Base-by-base conservation (phyloP, 179 eudicot genomes). In the Silene coronaria region DNA sequence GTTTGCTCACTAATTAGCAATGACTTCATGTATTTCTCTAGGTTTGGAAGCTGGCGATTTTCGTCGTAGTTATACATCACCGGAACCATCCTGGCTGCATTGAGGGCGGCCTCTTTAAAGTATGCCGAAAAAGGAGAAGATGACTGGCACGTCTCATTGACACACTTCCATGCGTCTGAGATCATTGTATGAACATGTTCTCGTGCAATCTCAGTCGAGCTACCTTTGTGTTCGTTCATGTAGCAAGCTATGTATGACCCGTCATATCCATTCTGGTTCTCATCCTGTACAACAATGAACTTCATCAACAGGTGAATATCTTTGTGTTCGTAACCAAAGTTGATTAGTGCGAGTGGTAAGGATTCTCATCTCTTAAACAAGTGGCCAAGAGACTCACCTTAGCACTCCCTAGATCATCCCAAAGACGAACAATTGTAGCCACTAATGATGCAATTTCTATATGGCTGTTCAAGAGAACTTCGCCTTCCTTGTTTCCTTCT, bases 181-280 rank as follows among this genome's bases (percentile, higher is more conserved):
- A 85, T 80, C 82, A 77, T 72, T 45, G 16, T 14, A 11, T 19
- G 14, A 21, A 86, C 79, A 67, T 77, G 74, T 34, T 82, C 79
- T 17, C 79, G 74, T 17, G 91, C 91, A 21, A 70, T 82, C 53
- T 82, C 86, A 51, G 28, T 60, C 0, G 85, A 77, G n/a, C 78
- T 78, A 12, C 84, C 85, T 59, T 75, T 21, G 3, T 84, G 73
- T 27, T 88, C 89, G 4, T 84, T 76, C 85, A 88, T 84, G 85
- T 83, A 81, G 76, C 89, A 88, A 30, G 80, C 86, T 14, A 89
- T 64, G 21, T 76, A 76, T 46, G 87, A 84, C 14, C 84, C 83
- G 5, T 83, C 87, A 9, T 81, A 78, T 6, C 88, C 91, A 13
- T 72, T 21, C 67, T 34, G 67, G 5, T 65, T 72, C 76, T 64